phyloP scores from a whole-genome alignment of 176 grass and related monocot genomes.

The Bolboschoenus planiculmis region DNA sequence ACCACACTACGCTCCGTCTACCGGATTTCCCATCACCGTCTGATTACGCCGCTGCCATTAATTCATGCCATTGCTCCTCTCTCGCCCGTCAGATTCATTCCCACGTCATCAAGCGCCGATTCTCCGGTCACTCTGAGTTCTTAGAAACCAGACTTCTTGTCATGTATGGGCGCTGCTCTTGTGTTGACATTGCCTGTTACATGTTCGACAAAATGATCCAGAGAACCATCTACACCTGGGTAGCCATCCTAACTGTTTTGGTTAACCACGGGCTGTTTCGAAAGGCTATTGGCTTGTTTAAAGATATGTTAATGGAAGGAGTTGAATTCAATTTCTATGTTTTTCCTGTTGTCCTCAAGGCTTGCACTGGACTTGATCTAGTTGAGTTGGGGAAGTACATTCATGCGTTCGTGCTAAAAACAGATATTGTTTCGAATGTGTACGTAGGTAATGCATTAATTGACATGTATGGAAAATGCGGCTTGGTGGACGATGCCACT shows the following conservation, averaged over 20 bases:
- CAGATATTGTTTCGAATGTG: conserved; percentile 5
- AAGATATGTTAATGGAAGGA: conserved; percentile 3
- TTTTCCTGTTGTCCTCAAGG: conserved; percentile 24
- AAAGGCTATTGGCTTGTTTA: neutral
- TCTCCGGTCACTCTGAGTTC: conserved; percentile 25
- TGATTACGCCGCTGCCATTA: neutral
- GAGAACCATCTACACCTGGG: conserved; percentile 1
- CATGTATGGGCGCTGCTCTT: conserved; percentile 5
- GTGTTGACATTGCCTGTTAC: neutral
- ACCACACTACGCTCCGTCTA: neutral
- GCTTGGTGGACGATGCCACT: conserved; percentile 11
- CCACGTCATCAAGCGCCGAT: conserved; percentile 9
- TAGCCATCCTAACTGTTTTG: conserved; percentile 13
- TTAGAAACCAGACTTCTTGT: conserved; percentile 15
- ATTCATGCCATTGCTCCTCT: conserved; percentile 15
- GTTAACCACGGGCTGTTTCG: neutral
- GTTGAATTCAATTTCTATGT: conserved; percentile 20
- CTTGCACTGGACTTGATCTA: conserved; percentile 11
- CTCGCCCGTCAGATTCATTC: conserved; percentile 22
- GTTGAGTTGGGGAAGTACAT: conserved; percentile 17
- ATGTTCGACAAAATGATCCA: conserved; percentile 27
- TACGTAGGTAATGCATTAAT: conserved; percentile 24
- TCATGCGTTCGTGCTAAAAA: conserved; percentile 21
- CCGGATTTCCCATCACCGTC: neutral
- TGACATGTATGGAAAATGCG: conserved; percentile 37